Evolutionary conservation across 2,329 filamentous ascomycete genomes (phyloP).

Genomic region (Myriosclerotinia curreyana): DNA sequence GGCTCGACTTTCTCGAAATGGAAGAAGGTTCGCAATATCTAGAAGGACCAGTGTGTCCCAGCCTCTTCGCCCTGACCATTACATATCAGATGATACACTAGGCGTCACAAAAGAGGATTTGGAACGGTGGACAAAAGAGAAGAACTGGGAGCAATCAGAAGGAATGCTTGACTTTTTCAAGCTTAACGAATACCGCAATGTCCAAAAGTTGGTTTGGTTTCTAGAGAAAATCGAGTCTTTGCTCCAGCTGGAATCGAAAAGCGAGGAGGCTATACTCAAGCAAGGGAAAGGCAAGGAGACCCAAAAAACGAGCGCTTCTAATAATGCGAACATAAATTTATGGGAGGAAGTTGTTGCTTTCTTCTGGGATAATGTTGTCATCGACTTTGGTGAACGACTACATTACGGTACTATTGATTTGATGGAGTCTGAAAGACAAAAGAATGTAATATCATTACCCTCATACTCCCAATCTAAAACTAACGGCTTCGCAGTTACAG

Average conservation of each 20-base stretch:
- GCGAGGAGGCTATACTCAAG: too few relatives aligned
- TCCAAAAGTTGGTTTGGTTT: constrained; percentile 1
- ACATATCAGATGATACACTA: constrained; percentile 3
- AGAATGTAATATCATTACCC: neutral
- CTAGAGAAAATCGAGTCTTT: neutral
- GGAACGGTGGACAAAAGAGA: neutral
- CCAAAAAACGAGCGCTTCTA: neutral
- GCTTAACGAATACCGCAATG: neutral
- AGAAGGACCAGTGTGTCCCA: neutral
- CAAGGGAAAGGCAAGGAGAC: neutral
- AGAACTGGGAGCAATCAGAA: constrained; percentile 1
- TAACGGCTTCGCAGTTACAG: neutral
- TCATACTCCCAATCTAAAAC: neutral
- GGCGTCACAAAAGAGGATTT: neutral
- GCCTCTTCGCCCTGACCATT: neutral
- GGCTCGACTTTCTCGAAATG: constrained; percentile 7
- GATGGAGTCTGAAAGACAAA: neutral
- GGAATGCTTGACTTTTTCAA: constrained; percentile 9
- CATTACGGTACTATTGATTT: neutral
- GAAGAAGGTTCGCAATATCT: constrained; percentile 3
- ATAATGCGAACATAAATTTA: neutral
- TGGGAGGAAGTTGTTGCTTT: constrained; percentile 7
- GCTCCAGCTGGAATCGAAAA: neutral
- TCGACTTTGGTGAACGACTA: constrained; percentile 4
- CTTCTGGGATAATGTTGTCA: neutral